These are phyloP conservation scores for Huntiella abstrusa DNA, from an alignment of 2,329 filamentous ascomycete genomes.

Conservation along the genomic window DNA sequence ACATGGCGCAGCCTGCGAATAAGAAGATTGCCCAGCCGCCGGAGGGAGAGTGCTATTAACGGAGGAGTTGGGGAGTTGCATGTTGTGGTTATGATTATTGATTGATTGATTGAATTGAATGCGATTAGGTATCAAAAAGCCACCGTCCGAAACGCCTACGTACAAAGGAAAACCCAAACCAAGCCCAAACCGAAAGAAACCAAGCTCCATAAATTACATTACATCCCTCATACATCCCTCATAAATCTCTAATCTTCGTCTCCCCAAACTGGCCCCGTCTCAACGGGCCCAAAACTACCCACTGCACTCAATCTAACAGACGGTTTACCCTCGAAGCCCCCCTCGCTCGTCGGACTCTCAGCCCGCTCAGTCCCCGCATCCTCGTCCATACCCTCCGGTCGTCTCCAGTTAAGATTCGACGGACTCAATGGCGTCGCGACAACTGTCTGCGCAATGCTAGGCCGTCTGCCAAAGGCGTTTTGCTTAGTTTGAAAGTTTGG, in stretches of 20 bases:
- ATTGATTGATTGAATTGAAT: not conserved
- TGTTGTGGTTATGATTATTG: not conserved
- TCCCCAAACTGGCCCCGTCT: constrained; percentile 21
- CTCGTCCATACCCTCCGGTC: no score
- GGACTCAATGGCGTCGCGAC: constrained; percentile 7
- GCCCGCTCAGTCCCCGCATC: constrained; percentile 6
- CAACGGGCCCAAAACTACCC: constrained; percentile 13
- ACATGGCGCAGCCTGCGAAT: constrained; percentile 78
- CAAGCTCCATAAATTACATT: not conserved
- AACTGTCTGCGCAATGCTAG: not conserved
- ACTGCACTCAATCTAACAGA: constrained; percentile 21
- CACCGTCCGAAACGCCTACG: not conserved
- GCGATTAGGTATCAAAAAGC: not conserved
- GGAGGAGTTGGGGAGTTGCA: not conserved
- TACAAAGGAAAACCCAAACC: not conserved
- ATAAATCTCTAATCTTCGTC: constrained; percentile 20
- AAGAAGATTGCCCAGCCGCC: constrained; percentile 92
- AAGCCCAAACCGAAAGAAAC: not conserved
- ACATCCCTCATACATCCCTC: not conserved
- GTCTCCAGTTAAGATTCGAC: no score
- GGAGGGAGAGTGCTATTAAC: constrained; percentile 46
- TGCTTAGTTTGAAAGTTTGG: no score
- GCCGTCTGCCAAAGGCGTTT: constrained; percentile 3
- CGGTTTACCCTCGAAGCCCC: no score
- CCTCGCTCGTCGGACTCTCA: constrained; percentile 9